phyloP scores from a whole-genome alignment of 2,329 filamentous ascomycete species.

The Microsporum ferrugineum region DNA sequence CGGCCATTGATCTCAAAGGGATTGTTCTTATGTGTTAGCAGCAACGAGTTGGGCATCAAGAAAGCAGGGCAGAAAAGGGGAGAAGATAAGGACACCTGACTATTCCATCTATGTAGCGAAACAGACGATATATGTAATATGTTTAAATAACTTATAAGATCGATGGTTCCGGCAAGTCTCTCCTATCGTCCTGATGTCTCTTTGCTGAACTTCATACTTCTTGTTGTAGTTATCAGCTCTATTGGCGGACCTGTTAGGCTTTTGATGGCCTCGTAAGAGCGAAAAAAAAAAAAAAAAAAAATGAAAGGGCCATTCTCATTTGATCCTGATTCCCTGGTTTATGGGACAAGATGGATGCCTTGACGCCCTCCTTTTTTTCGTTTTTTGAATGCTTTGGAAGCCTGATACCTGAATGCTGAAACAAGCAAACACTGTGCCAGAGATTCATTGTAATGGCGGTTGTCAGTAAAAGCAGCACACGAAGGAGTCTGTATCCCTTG shows the following conservation, averaged over 20 bases:
- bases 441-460: neutral
- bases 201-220: neutral
- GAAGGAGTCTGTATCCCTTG: neutral
- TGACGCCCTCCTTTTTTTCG: neutral
- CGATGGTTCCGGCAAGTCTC: neutral
- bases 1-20: neutral
- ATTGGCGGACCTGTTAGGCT: neutral
- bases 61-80: neutral
- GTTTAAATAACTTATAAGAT: neutral
- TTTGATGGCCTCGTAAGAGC: neutral
- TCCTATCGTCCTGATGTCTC: neutral
- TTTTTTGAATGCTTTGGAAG: neutral
- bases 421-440: neutral
- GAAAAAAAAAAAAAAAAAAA: neutral
- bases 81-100: neutral
- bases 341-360: neutral
- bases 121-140: neutral
- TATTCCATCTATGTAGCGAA: neutral
- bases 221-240: neutral
- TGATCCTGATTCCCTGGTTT: neutral
- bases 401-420: neutral
- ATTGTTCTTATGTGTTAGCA: neutral
- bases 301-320: neutral
- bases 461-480: neutral
- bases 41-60: conserved; percentile 4